Conservation (phyloP, 2,329 filamentous ascomycete genomes). For the Plenodomus biglobosus region DNA sequence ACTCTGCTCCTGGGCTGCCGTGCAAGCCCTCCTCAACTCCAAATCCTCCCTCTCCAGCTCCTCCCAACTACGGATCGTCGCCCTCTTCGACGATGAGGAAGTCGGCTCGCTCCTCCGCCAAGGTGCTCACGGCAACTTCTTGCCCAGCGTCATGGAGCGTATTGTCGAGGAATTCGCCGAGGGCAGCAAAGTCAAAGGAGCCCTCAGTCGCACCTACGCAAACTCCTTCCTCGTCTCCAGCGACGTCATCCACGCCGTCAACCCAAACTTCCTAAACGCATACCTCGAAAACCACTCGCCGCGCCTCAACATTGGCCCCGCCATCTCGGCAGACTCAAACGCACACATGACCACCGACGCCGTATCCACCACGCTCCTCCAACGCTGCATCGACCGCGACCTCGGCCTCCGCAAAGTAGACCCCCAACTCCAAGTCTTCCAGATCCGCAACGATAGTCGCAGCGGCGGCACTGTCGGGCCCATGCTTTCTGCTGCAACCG, state of each 20-base stretch:
- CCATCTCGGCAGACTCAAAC: slow-evolving; percentile 79
- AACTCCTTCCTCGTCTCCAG: slow-evolving; percentile 90
- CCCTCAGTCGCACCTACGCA: slow-evolving; percentile 81
- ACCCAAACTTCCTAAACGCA: slow-evolving; percentile 84
- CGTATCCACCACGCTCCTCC: slow-evolving; percentile 78
- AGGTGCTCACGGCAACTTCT: slow-evolving; percentile 86
- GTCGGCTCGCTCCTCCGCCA: slow-evolving; percentile 90
- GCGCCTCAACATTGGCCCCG: slow-evolving; percentile 82
- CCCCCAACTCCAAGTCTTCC: slow-evolving; percentile 81
- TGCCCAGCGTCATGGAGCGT: slow-evolving; percentile 78
- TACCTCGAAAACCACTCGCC: slow-evolving; percentile 88
- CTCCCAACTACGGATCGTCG: slow-evolving; percentile 81
- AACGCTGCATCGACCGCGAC: slow-evolving; percentile 67
- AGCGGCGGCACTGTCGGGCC: slow-evolving; percentile 95
- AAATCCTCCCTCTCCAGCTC: slow-evolving; percentile 55
- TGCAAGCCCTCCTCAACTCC: slow-evolving; percentile 75
- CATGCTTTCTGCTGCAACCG: slow-evolving; percentile 78
- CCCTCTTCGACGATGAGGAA: slow-evolving; percentile 96
- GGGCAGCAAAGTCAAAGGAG: slow-evolving; percentile 47
- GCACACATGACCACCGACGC: slow-evolving; percentile 96
- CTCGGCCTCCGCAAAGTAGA: slow-evolving; percentile 49
- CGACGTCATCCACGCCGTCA: slow-evolving; percentile 90
- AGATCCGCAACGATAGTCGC: slow-evolving; percentile 89
- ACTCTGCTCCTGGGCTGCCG: slow-evolving; percentile 89
- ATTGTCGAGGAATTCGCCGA: slow-evolving; percentile 69